Evolutionary conservation across 495 filamentous ascomycete genomes (phyloP), one percentile per base, ranked within the genome.

Genomic region (Pyronema domesticum): DNA sequence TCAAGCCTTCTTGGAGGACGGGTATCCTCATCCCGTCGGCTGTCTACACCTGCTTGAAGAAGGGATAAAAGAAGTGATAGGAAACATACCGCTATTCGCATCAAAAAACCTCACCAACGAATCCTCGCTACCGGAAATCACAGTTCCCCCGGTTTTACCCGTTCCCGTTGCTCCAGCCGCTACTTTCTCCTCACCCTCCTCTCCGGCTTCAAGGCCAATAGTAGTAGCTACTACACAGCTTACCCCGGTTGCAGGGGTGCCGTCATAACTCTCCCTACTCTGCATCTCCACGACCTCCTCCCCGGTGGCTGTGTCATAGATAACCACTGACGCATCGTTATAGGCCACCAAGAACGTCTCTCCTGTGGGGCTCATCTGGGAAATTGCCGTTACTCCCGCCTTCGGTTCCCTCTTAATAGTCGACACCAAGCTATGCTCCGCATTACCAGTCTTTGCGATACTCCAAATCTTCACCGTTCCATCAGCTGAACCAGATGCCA

Each of bases 61-160:
- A 30, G 23, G 23, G 5, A 5, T 30, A 5, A 30, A 30, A 5
- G 23, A 30, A 2, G 23, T 30, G 23, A 30, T 1, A 5, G 23
- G 5, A 30, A 30, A 80, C 86, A 68, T 79, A 96, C 91, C 91
- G 69, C 85, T 94, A 64, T 96, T 96, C 18, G 91, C 91, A 73
- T 98, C 91, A 61, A 94, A 98, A 74, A 98, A 93, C 58, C 91
- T 74, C 58, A 98, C 88, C 63, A 84, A 95, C 60, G 81, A 78
- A 70, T 98, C 91, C 68, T 98, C 91, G 65, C 96, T 88, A 58
- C 91, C 91, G 48, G 81, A 91, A 58, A 96, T 93, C 37, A 98
- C 80, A 39, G 89, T 81, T 6, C 91, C 93, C 60, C 95, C 87
- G 1, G 94, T 80, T 18, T 85, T 89, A 18, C 77, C 81, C 57